Evolutionary conservation across 768 basidiomycete genomes (phyloP), one percentile per base, ranked within the genome.

Genomic region (Tricholoma sp.): DNA sequence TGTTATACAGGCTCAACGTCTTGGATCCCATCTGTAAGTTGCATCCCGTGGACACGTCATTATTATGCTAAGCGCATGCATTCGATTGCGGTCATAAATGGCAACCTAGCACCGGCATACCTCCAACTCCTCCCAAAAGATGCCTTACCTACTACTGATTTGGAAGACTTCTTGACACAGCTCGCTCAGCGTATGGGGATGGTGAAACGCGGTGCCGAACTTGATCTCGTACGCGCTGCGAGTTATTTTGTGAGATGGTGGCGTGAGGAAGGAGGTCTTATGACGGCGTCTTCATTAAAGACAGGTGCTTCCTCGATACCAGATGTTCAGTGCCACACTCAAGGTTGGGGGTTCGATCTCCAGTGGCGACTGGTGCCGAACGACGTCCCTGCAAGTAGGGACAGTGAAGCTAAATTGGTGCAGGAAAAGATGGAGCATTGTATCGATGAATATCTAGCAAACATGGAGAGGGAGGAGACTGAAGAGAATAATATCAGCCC

Each of bases 241-340:
- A 75, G 77, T 19, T 92, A 88, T 78, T 88, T 98, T 65, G 81
- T 98, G 41, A 78, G 83, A 46, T 92, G 92, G 82, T 99, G 94
- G 86, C 84, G 96, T 41, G 83, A 82, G 50, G 81, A 88, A 63
- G 89, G 88, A 53, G 79, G 85, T 5, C 72, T 83, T 50, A 69
- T 81, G 45, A 74, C 82, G 56, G 79, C 84, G 24, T 72, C 78
- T 10, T 70, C 72, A 55, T 69, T 65, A 29, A 61, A 61, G 37
- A 56, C 61, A 7, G 24, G 54, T 4, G 56, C 55, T 55, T 47
- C 59, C 55, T 50, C 58, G 39, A 29, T 50, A 34, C 50, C 63
- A 4, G 57, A 54, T 5, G 54, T 37, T 22, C 39, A 52, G 27
- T 22, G 53, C 46, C 57, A 56, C 35, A 67, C 68, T n/a, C 83